Evolutionary conservation across 768 basidiomycete genomes (phyloP), one percentile per base, ranked within the genome.

Genomic region (Mycena venus): DNA sequence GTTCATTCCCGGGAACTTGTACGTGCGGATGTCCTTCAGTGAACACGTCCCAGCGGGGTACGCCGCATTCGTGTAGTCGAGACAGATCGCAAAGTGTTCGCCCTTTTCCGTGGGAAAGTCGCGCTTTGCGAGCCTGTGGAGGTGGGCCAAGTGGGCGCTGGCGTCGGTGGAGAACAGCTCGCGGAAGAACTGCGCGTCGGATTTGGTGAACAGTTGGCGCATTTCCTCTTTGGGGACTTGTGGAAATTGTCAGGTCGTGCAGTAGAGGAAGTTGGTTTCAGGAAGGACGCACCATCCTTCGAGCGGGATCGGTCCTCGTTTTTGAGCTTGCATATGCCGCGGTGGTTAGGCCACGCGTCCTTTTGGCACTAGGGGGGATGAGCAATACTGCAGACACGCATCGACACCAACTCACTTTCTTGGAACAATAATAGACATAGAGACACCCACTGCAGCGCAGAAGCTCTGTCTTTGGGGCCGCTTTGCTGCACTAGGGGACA

Each of bases 21-120:
- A 75, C 69, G 69, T 71, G 34, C 66, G 69, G 31, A 75, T 47
- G 58, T 71, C 58, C 59, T 75, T 75, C n/a, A 75, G 60, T 7
- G 68, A 61, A 25, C 74, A 75, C 65, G 74, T 75, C 31, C 74
- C 74, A 14, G 64, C 27, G 29, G 70, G 69, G 42, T 71, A 71
- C 38, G 12, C 21, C 59, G 47, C 4, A 53, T 75, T 62, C 49
- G 74, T 71, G 34, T 71, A 75, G 59, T 75, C 74, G 58, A 75
- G 27, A 23, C 69, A 70, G 38, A 75, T 32, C 9, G 58, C 68
- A 25, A 70, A 68, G 47, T 70, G 51, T 36, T 73, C 72, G 25
- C 53, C 61, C 19, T 23, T 68, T 17, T 74, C 72, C 1, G 65
- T 34, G 25, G 72, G 72, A 36, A 36, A 61, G 17, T 25, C 27